Evolutionary conservation across 2,329 filamentous ascomycete genomes (phyloP).

Genomic region (Diaporthe eres): DNA sequence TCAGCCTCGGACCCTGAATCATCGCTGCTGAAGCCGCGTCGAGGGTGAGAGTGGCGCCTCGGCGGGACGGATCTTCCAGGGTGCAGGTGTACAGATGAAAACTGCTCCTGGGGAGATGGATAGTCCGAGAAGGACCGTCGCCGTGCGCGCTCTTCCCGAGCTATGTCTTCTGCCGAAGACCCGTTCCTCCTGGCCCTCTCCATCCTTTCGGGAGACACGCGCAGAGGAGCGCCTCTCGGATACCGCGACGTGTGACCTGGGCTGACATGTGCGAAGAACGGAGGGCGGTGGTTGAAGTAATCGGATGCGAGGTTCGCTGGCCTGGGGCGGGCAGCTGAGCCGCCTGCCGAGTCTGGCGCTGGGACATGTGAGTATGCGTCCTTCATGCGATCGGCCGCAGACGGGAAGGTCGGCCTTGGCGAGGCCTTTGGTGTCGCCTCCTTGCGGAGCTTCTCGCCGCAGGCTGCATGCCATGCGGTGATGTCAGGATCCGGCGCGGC

Average conservation of each 20-base stretch:
- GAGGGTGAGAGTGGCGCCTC: conserved; percentile 65
- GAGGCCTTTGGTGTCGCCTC: conserved; percentile 64
- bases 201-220: conserved; percentile 44
- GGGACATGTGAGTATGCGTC: conserved; percentile 39
- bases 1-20: conserved; percentile 55
- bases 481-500: conserved; percentile 82
- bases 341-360: conserved; percentile 40
- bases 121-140: conserved; percentile 68
- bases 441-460: conserved; percentile 77
- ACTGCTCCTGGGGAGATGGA: conserved; percentile 54
- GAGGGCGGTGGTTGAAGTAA: conserved; percentile 54
- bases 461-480: conserved; percentile 86
- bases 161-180: conserved; percentile 52
- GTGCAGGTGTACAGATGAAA: conserved; percentile 52
- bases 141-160: conserved; percentile 54
- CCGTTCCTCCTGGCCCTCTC: conserved; percentile 51
- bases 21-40: conserved; percentile 58
- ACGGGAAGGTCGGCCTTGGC: conserved; percentile 45
- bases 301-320: conserved; percentile 48
- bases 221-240: conserved; percentile 43
- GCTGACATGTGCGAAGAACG: conserved; percentile 58
- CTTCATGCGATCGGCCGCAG: conserved; percentile 38
- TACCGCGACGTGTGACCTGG: conserved; percentile 54
- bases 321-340: conserved; percentile 47
- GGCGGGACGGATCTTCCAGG: conserved; percentile 50